Base-by-base conservation (phyloP, 352 stramenopile genomes). In the Elongisporangium senticosum region DNA sequence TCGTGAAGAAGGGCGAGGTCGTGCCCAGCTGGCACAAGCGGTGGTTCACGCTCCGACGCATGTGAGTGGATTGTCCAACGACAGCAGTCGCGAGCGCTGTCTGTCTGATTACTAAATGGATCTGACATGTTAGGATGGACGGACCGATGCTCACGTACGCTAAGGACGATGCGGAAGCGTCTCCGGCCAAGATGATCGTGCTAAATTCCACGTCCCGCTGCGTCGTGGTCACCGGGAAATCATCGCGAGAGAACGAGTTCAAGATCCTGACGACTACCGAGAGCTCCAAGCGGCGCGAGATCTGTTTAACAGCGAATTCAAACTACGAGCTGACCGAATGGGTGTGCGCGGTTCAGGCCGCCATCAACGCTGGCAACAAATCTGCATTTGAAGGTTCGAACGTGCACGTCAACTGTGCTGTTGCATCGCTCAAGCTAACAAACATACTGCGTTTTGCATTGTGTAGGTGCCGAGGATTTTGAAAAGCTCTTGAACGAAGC, bases 281-380 rank as follows among this genome's bases (percentile, higher is more conserved):
- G 62, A 79, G 76, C 7, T 79, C 77, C 4, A 43, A 43, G 33
- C 63, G 80, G 8, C 69, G 76, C 22, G 85, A 95, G 65, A 89
- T 77, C 51, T 75, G 73, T 24, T 68, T 90, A 40, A 74, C 80
- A 15, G 82, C 79, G 0, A 67, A 61, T 10, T 95, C 83, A 3
- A 86, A 74, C 40, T 92, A 89, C 59, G 85, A 95, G 33, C 78
- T 93, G 70, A 92, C 79, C 2, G 80, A 89, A 54, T 95, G 85
- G 85, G 81, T 93, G 7, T 77, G 75, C 50, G 77, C 81, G 3
- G 89, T 95, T 56, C 83, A 95, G 62, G 71, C 83, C 22, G 74
- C 85, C n/a, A 91, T 95, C 37, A 90, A 89, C 50, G 83, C 75
- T 1, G 83, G 82, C 2, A 92, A 92, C 65, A 77, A 85, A 56